Base-by-base conservation (phyloP, 2,329 filamentous ascomycete species). In the Microsporum ferrugineum region DNA sequence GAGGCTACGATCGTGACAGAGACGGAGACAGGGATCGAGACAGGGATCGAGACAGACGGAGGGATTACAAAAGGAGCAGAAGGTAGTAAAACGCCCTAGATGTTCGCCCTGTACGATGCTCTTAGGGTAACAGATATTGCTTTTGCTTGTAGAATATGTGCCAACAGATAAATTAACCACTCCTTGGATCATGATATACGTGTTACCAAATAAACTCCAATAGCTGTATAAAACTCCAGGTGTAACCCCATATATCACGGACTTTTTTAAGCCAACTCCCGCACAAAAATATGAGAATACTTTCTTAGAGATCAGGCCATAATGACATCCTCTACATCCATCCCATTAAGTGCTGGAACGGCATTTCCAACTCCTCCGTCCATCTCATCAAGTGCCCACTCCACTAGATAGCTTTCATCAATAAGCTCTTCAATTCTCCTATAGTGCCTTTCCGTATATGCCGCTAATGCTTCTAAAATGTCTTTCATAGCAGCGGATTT, bases 371-470 rank as follows among this genome's bases (percentile, higher is more conserved):
- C 63, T 87, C 80, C 71, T 81, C 71, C 88, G 70, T 95, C 91
- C 91, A 97, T 97, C 77, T 96, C 89, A 69, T 86, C 83, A 64
- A 97, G 78, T 64, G 92, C 95, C 81, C 95, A 97, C 74, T 96
- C 90, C 45, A 97, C 83, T 68, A 99, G 76, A 75, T 91, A 97
- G 71, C 91, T 95, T 78, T 97, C 94, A 71, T 97, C 92, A 45
- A 91, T 84, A 67, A 96, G 77, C 70, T 95, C 92, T 72, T 96
- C 91, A 67, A 94, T 82, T 60, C 92, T 82, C 73, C 87, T 88
- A 73, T 95, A 96, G 73, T 99, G 94, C 65, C 91, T 83, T 74
- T 97, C 91, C 0, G 91, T 96, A 72, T 99, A 97, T 14, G 88
- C 88, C 67, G 84, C 86, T 62, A 99, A 79, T n/a, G 87, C 92